Conservation (phyloP, 1,284 basidiomycete species). For the Ustilago loliicola region DNA sequence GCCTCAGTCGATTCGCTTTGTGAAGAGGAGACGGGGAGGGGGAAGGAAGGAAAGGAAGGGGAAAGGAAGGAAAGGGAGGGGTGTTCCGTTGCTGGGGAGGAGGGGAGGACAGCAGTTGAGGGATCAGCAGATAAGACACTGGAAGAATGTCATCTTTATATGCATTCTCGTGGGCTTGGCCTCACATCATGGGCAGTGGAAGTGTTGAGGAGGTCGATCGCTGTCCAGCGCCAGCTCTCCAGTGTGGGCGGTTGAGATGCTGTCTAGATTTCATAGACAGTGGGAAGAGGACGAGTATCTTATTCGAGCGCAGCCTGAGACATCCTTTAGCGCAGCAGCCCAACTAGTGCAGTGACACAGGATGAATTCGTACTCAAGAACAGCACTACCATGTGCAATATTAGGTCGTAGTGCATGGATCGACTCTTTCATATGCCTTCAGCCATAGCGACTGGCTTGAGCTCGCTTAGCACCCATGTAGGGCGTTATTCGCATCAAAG, state of each 20-base stretch:
- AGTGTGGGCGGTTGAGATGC: too few species aligned
- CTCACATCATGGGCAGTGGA: too few species aligned
- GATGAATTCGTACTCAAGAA: too few species aligned
- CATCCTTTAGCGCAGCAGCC: too few species aligned
- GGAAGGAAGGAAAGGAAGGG: background rate
- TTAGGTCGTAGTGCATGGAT: background rate
- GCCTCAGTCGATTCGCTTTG: background rate
- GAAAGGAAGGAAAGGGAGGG: background rate
- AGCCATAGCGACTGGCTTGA: background rate
- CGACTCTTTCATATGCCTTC: background rate
- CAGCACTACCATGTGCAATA: background rate
- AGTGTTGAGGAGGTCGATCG: too few species aligned
- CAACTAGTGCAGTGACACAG: too few species aligned
- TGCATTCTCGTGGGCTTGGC: too few species aligned
- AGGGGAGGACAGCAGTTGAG: background rate
- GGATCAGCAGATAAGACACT: too few species aligned
- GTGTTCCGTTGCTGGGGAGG: background rate
- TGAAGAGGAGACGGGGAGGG: background rate
- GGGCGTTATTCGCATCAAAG: background rate
- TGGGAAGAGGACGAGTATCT: too few species aligned
- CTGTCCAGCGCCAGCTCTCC: too few species aligned
- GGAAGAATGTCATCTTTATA: background rate
- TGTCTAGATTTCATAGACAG: too few species aligned
- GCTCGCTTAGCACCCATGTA: background rate
- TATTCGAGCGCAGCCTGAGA: too few species aligned